Percentiles rank a stretch among this genome's conserved stretches.
These are phyloP conservation scores for Lenzites betulinus DNA, from an alignment of 768 basidiomycete species.

Conservation along the genomic window DNA sequence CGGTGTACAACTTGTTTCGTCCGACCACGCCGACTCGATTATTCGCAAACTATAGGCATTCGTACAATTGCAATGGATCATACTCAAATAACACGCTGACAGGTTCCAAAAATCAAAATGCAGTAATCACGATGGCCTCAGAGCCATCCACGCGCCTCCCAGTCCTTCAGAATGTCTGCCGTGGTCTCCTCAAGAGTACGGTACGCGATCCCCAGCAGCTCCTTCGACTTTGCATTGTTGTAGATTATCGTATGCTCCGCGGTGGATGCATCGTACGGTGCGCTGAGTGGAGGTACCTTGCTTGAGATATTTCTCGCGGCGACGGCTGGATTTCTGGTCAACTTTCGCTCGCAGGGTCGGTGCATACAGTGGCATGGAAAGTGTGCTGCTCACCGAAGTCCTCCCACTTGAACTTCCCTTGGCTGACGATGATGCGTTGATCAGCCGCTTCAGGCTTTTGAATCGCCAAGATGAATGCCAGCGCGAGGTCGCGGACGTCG, in stretches of 20 bases:
- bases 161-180: slow-evolving; percentile 24
- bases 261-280: slow-evolving; percentile 21
- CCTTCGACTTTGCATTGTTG: slow-evolving; percentile 37
- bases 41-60: too few relatives aligned
- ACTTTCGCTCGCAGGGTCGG: too few relatives aligned
- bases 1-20: too few relatives aligned
- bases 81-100: too few relatives aligned
- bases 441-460: slow-evolving; percentile 52
- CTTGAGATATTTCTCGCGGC: background rate
- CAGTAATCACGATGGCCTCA: too few relatives aligned
- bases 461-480: slow-evolving; percentile 49
- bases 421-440: slow-evolving; percentile 56
- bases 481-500: slow-evolving; percentile 61
- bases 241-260: slow-evolving; percentile 32
- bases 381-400: slow-evolving; percentile 30
- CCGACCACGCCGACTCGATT: too few relatives aligned
- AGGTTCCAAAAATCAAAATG: too few relatives aligned
- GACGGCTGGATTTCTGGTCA: too few relatives aligned
- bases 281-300: slow-evolving; percentile 4
- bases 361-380: background rate
- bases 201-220: slow-evolving; percentile 25
- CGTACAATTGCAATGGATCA: too few relatives aligned
- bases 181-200: slow-evolving; percentile 20
- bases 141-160: slow-evolving; percentile 1
- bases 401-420: too few relatives aligned